Conservation (phyloP, 2,329 filamentous ascomycete genomes). For the Phoma herbarum region DNA sequence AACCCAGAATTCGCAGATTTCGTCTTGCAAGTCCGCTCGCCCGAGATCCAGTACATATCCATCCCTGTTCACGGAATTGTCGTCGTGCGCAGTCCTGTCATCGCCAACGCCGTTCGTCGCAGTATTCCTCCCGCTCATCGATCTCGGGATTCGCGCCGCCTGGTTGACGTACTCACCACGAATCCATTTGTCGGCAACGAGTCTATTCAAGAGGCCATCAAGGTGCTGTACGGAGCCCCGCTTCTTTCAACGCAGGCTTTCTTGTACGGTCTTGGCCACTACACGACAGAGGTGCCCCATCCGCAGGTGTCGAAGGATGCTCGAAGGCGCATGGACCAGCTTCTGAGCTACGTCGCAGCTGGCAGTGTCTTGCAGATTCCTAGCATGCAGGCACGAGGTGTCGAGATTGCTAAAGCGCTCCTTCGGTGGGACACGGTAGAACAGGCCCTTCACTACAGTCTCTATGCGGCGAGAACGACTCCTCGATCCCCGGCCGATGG, state of each 20-base stretch:
- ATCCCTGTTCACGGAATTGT: conserved; percentile 50
- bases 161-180: conserved; percentile 38
- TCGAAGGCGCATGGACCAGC: conserved; percentile 47
- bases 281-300: conserved; percentile 35
- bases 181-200: conserved; percentile 43
- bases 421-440: conserved; percentile 72
- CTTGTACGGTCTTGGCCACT: conserved; percentile 42
- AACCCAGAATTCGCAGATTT: conserved; percentile 50
- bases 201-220: conserved; percentile 48
- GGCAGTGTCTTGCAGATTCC: conserved; percentile 66
- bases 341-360: conserved; percentile 70
- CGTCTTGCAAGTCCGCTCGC: conserved; percentile 46
- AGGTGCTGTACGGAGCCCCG: conserved; percentile 49
- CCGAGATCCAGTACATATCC: conserved; percentile 37
- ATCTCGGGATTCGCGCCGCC: conserved; percentile 37
- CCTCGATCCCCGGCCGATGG: conserved; percentile 23
- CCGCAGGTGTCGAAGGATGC: conserved; percentile 39
- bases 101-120: conserved; percentile 42
- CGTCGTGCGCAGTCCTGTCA: conserved; percentile 46
- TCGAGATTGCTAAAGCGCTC: conserved; percentile 66
- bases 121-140: conserved; percentile 31
- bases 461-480: conserved; percentile 55
- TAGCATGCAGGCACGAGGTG: conserved; percentile 64
- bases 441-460: conserved; percentile 66
- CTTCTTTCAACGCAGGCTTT: conserved; percentile 40